A percentile compares a stretch with the other conserved stretches of the same genome.
Evolutionary conservation across 2,329 filamentous ascomycete species (phyloP).

Genomic region (Aspergillus piperis): DNA sequence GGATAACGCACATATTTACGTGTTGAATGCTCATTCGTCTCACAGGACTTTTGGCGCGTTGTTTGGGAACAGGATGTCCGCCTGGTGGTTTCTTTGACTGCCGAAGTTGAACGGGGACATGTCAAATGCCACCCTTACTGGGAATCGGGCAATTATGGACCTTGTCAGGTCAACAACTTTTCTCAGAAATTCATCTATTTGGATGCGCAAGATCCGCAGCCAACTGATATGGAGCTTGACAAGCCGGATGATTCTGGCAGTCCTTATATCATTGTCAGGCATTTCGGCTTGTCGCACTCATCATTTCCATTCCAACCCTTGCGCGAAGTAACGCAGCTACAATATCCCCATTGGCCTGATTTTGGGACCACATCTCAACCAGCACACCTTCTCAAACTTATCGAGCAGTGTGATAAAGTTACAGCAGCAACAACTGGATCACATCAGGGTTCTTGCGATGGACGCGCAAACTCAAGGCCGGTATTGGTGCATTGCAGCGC

Average conservation of each 20-base stretch:
- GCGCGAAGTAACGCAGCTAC: conserved; percentile 89
- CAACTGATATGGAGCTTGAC: conserved; percentile 32
- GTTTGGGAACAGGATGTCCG: conserved; percentile 96
- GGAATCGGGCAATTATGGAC: conserved; percentile 75
- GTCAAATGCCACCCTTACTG: conserved; percentile 96
- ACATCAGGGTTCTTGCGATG: conserved; percentile 49
- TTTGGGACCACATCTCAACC: conserved; percentile 92
- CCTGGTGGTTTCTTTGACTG: conserved; percentile 94
- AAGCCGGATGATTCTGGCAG: conserved; percentile 37
- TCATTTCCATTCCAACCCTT: conserved; percentile 79
- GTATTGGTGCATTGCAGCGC: conserved; percentile 94
- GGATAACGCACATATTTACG: background rate
- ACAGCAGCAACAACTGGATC: conserved; percentile 41
- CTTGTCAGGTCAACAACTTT: conserved; percentile 71
- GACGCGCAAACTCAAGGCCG: conserved; percentile 63
- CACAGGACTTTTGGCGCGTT: conserved; percentile 93
- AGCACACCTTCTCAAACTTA: conserved; percentile 78
- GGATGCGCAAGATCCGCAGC: conserved; percentile 59
- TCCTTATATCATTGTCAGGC: conserved; percentile 79
- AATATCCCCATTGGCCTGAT: conserved; percentile 96
- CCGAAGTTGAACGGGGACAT: conserved; percentile 88
- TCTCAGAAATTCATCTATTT: conserved; percentile 82
- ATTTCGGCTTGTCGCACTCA: conserved; percentile 79
- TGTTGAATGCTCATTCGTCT: conserved; percentile 4
- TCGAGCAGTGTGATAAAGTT: conserved; percentile 82